Base-by-base conservation (phyloP, 805 yeast species). In the Candida suzukii region DNA sequence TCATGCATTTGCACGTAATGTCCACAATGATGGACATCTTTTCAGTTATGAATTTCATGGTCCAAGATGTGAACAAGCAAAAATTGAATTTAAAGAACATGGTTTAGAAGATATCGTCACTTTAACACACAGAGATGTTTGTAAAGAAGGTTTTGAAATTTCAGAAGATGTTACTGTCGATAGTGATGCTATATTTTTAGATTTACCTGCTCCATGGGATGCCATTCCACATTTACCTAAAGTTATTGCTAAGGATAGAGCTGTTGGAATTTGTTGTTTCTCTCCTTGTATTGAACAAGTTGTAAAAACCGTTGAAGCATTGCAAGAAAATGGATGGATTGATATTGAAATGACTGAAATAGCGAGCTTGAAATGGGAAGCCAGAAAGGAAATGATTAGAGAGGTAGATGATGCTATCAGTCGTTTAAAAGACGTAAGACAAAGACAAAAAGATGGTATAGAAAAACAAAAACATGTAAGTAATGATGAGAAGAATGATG, bases 281-380 rank as follows among this genome's bases (percentile, higher is more conserved):
- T 86, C 95, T 31, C 99, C 99, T 10, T 93, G 99, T 62, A 85
- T 93, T 37, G 99, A 93, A 63, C 99, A 93, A 65, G 99, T 93
- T 3, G 83, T 83, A 43, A 82, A 85, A 57, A 86, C 98, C 0
- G 78, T 91, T 12, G 82, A 76, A 48, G 82, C 85, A 0, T 65
- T 93, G 43, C 80, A 82, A 49, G 73, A 68, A 27, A 59, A 80
- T 34, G 96, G 95, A 1, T 93, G 97, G 96, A 71, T 75, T 5
- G 73, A 76, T 16, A 79, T 93, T 19, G 96, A 93, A 61, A 85
- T 88, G 90, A 95, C 91, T 3, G 98, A 91, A 57, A 80, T 88
- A 38, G 81, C 83, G 33, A 87, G 90, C 8, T 78, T 74, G 50
- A 75, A 85, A 49, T 91, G 87, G 54, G 98, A 90, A 59, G 86